Evolutionary conservation across 495 filamentous ascomycete genomes (phyloP).

Genomic region (Penicillium robsamsonii): DNA sequence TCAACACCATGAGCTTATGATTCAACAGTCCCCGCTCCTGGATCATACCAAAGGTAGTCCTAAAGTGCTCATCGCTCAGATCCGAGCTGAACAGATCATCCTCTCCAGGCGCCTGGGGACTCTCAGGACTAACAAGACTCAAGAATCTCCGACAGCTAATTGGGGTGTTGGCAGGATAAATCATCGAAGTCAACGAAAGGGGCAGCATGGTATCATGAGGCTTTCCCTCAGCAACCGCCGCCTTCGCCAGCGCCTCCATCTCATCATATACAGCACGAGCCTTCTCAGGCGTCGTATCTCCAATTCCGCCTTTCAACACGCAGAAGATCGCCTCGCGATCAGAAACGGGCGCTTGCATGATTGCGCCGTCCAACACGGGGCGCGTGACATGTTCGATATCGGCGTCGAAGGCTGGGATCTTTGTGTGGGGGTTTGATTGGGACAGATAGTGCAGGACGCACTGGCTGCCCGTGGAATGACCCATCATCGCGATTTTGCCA

Average conservation of each 20-base stretch:
- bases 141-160: conserved; percentile 64
- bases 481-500: conserved; percentile 72
- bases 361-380: conserved; percentile 63
- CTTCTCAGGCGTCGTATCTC: conserved; percentile 20
- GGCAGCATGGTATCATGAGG: conserved; percentile 35
- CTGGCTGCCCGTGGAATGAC: conserved; percentile 83
- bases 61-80: conserved; percentile 56
- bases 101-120: conserved; percentile 54
- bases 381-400: conserved; percentile 29
- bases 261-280: conserved; percentile 25
- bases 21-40: conserved; percentile 53
- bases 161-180: conserved; percentile 43
- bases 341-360: conserved; percentile 72
- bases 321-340: conserved; percentile 65
- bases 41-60: conserved; percentile 61
- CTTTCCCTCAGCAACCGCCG: conserved; percentile 18
- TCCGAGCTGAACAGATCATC: conserved; percentile 91
- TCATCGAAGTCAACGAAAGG: conserved; percentile 32
- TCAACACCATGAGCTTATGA: conserved; percentile 48
- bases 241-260: conserved; percentile 30
- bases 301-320: conserved; percentile 25
- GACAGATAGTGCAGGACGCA: conserved; percentile 73
- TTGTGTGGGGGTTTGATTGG: conserved; percentile 34
- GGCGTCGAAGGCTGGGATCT: conserved; percentile 30
- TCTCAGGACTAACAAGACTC: conserved; percentile 56